Evolutionary conservation across 2,329 filamentous ascomycete genomes (phyloP), one percentile per base, ranked within the genome.

Genomic region (Acephala macrosclerotiorum): DNA sequence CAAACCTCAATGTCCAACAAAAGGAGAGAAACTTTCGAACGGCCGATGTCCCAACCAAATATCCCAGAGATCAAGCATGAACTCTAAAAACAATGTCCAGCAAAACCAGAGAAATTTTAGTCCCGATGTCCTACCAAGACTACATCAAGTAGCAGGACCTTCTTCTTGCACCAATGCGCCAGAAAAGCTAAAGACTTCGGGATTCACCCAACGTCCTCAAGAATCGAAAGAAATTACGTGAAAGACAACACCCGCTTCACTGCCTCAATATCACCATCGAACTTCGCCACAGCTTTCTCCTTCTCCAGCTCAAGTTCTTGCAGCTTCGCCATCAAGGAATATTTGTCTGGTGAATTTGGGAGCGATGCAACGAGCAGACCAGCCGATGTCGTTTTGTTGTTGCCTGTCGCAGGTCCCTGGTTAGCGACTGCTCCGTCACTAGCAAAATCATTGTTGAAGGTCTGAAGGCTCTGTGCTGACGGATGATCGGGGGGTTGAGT

Each of bases 251-350:
- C 63, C 25, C 63, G 57, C 55, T 67, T 65, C 62, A 67, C 26
- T 26, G 67, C 67, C 7, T 47, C 62, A 14, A 69, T 67, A 35
- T 69, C 67, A 7, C 58, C 63, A 36, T 69, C 63, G 47, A 63
- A 63, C 35, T 58, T 65, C 12, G 55, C 38, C 9, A 67, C 29
- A 9, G 62, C 60, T 42, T 33, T 29, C n/a, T 29, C 38, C 51
- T 66, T 69, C n/a, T 36, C 56, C 12, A 14, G 20, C 35, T 65
- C 61, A 14, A 69, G 22, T 26, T 69, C 60, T 22, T 62, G 51
- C n/a, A 69, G 38, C 38, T 69, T 69, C n/a, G 47, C 53, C 14
- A 26, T 55, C 53, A 65, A 36, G 2, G 20, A 25, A 16, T 51
- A 16, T 25, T 65, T 67, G 11, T 62, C 47, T 1, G 47, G 20